phyloP scores from a whole-genome alignment of 2,329 filamentous ascomycete species.

The Calonectria multiphialidica region DNA sequence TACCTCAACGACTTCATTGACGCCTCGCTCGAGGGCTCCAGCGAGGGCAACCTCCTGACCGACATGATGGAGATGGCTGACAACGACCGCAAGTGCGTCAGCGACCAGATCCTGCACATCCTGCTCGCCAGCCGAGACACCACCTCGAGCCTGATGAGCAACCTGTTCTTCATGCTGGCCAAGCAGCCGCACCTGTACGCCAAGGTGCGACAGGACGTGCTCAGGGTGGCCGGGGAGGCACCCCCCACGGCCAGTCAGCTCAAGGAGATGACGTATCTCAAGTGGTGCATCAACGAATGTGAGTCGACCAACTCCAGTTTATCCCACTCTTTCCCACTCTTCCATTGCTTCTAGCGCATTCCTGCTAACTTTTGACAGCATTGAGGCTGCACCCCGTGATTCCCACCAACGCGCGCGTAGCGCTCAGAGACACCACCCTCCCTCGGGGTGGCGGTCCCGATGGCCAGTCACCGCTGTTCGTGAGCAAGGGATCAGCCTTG shows the following conservation, averaged over 20 bases:
- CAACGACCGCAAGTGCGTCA: constrained; percentile 56
- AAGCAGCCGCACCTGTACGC: constrained; percentile 54
- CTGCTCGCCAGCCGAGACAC: constrained; percentile 60
- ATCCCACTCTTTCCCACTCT: too few species aligned
- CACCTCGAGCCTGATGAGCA: constrained; percentile 57
- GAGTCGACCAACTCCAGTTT: constrained; percentile 37
- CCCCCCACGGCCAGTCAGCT: constrained; percentile 62
- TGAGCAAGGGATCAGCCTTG: constrained; percentile 59
- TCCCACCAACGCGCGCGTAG: constrained; percentile 61
- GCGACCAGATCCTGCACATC: constrained; percentile 58
- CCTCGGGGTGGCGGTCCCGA: constrained; percentile 64
- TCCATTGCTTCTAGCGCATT: background rate
- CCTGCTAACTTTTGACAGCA: constrained; percentile 39
- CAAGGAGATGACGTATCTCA: constrained; percentile 66
- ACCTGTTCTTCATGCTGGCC: constrained; percentile 57
- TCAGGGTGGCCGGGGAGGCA: constrained; percentile 43
- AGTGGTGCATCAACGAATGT: constrained; percentile 70
- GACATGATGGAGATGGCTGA: constrained; percentile 60
- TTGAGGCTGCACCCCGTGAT: constrained; percentile 64
- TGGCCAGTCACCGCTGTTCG: constrained; percentile 59
- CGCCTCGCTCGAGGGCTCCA: constrained; percentile 42
- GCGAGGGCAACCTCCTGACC: constrained; percentile 57
- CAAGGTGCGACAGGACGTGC: constrained; percentile 59
- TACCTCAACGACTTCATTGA: constrained; percentile 61
- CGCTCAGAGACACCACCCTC: constrained; percentile 61